A percentile compares a stretch with the other conserved stretches of the same genome.
Conservation (phyloP, 306 rosid species). For the Gynostemma pentaphyllum region DNA sequence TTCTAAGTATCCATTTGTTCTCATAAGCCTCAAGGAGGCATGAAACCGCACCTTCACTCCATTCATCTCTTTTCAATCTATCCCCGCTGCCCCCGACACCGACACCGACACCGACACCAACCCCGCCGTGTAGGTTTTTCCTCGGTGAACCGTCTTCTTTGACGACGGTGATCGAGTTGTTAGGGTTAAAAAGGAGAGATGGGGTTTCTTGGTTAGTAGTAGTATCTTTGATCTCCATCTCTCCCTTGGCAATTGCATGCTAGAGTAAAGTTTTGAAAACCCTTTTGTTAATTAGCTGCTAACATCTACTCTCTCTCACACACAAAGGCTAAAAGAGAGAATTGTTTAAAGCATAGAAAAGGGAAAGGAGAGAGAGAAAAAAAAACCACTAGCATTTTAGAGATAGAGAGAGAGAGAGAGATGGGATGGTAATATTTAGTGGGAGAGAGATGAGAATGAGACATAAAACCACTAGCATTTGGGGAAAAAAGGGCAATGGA, state of each 20-base stretch:
- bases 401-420: conserved; percentile 9
- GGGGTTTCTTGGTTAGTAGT: conserved; percentile 29
- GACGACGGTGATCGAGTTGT: background rate
- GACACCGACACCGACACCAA: too few species aligned
- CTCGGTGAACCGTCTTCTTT: conserved; percentile 42
- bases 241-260: background rate
- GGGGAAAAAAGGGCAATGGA: background rate
- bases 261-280: background rate
- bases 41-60: conserved; percentile 97
- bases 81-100: too few species aligned
- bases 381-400: conserved; percentile 8
- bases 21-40: conserved; percentile 83
- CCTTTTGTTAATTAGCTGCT: conserved; percentile 43
- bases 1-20: conserved; percentile 73
- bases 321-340: background rate
- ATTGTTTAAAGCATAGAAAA: background rate
- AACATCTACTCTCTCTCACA: conserved; percentile 27
- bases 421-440: background rate
- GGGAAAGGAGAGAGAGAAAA: background rate
- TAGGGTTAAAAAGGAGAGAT: conserved; percentile 37
- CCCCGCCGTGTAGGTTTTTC: too few species aligned
- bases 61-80: conserved; percentile 81
- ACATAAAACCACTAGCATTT: conserved; percentile 35
- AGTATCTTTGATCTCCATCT: conserved; percentile 40
- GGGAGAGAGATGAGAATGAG: conserved; percentile 7